Evolutionary conservation across 192 early-diverging fungal species (phyloP).

Genomic region (Cetraspora pellucida): DNA sequence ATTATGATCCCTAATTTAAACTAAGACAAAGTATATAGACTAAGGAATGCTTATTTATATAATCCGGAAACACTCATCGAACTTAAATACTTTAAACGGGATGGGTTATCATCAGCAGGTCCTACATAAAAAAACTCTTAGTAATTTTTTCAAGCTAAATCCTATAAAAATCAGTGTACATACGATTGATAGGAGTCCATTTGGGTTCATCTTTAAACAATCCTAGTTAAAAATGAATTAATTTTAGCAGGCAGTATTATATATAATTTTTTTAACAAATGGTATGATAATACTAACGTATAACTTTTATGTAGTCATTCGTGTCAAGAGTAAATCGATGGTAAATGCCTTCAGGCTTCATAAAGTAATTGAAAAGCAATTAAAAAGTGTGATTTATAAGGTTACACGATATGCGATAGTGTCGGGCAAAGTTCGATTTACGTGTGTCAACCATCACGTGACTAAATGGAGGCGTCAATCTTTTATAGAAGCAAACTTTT

Average conservation of each 20-base stretch:
- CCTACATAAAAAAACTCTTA: constrained; percentile 23
- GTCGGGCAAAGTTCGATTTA: too few species aligned
- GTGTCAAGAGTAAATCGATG: constrained; percentile 94
- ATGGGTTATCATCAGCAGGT: constrained; percentile 60
- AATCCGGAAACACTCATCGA: constrained; percentile 19
- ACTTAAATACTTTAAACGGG: constrained; percentile 55
- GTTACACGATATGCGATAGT: too few species aligned
- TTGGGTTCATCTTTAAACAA: constrained; percentile 81
- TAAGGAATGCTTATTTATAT: not conserved
- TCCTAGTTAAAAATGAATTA: not conserved
- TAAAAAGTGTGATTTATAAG: too few species aligned
- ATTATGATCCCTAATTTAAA: too few species aligned
- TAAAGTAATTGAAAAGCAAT: too few species aligned
- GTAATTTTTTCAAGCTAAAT: not conserved
- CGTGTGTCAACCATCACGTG: too few species aligned
- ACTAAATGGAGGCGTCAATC: too few species aligned
- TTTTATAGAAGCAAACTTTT: too few species aligned
- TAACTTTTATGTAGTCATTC: constrained; percentile 83
- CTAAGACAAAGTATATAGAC: too few species aligned
- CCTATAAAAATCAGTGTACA: constrained; percentile 11
- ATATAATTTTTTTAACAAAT: not conserved
- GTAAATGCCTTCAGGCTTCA: constrained; percentile 88
- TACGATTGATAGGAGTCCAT: constrained; percentile 81
- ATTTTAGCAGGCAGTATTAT: not conserved
- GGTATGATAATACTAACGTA: constrained; percentile 54